Evolutionary conservation across 139 green algal species (phyloP).

Genomic region (Closterium sp.): DNA sequence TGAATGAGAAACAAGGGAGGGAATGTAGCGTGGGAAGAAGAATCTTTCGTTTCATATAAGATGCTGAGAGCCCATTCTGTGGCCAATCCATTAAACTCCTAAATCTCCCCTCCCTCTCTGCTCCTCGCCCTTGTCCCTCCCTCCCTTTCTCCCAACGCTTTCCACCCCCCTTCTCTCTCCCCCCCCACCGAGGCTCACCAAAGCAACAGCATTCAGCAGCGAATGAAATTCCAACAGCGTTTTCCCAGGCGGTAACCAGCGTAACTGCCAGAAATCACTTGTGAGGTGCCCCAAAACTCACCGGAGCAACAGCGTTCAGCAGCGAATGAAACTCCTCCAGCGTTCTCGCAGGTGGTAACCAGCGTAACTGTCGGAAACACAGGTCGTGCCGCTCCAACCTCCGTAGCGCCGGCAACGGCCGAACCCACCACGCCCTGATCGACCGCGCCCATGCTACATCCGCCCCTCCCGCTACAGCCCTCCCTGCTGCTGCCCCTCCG

Average conservation of each 20-base stretch:
- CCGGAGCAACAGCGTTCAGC: not conserved
- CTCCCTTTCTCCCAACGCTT: not conserved
- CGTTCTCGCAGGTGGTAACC: not conserved
- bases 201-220: not conserved
- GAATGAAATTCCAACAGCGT: not conserved
- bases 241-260: not conserved
- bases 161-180: no score
- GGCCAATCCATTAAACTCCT: not conserved
- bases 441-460: not conserved
- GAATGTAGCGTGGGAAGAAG: not conserved
- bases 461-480: not conserved
- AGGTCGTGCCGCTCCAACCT: constrained; percentile 10
- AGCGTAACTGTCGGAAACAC: constrained; percentile 16
- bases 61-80: no score
- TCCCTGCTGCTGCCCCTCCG: not conserved
- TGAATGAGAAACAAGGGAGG: not conserved
- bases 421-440: not conserved
- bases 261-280: constrained; percentile 3
- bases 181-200: no score
- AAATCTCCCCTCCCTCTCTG: not conserved
- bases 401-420: not conserved
- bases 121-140: not conserved
- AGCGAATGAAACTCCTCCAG: constrained; percentile 16
- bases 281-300: not conserved
- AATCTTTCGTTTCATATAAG: no score